Percentiles rank a stretch among this genome's conserved stretches.
Evolutionary conservation across 164 flowering plant species (phyloP).

Genomic region (Vitis riparia): DNA sequence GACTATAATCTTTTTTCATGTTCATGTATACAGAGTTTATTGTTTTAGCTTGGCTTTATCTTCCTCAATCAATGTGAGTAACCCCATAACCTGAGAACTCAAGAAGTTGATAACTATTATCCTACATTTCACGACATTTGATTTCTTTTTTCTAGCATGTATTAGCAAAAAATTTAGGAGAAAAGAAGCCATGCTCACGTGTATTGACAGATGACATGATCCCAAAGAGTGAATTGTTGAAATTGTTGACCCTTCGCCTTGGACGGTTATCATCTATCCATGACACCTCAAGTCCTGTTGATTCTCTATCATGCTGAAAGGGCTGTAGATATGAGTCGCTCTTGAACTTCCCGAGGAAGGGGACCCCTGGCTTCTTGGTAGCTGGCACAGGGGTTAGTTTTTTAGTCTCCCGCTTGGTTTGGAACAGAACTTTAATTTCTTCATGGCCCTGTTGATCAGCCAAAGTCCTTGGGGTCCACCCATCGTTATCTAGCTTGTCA

Average conservation of each 20-base stretch:
- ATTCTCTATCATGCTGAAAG: slow-evolving; percentile 1
- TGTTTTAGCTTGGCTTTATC: too few relatives aligned
- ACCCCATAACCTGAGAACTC: too few relatives aligned
- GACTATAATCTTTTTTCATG: too few relatives aligned
- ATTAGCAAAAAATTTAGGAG: too few relatives aligned
- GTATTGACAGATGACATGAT: slow-evolving; percentile 37
- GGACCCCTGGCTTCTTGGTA: neutral
- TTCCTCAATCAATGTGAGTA: too few relatives aligned
- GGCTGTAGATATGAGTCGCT: slow-evolving; percentile 39
- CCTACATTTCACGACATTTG: too few relatives aligned
- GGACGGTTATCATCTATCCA: slow-evolving; percentile 6
- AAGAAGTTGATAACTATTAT: too few relatives aligned
- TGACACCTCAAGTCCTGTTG: slow-evolving; percentile 12
- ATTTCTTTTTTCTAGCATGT: too few relatives aligned
- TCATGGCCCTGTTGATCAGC: slow-evolving; percentile 66
- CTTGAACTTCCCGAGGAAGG: slow-evolving; percentile 15
- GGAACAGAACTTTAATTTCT: slow-evolving; percentile 40
- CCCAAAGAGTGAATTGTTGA: slow-evolving; percentile 50
- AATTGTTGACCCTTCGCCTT: slow-evolving; percentile 34
- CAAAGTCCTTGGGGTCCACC: slow-evolving; percentile 54
- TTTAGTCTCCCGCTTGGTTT: slow-evolving; percentile 5
- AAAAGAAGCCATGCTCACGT: slow-evolving; percentile 18
- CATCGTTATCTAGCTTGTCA: slow-evolving; percentile 37
- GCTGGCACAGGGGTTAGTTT: neutral
- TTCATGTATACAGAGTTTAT: too few relatives aligned